A percentile compares a stretch with the other conserved stretches of the same genome.
phyloP scores from a whole-genome alignment of 2,329 filamentous ascomycete species.

The Aspergillus tamarii region DNA sequence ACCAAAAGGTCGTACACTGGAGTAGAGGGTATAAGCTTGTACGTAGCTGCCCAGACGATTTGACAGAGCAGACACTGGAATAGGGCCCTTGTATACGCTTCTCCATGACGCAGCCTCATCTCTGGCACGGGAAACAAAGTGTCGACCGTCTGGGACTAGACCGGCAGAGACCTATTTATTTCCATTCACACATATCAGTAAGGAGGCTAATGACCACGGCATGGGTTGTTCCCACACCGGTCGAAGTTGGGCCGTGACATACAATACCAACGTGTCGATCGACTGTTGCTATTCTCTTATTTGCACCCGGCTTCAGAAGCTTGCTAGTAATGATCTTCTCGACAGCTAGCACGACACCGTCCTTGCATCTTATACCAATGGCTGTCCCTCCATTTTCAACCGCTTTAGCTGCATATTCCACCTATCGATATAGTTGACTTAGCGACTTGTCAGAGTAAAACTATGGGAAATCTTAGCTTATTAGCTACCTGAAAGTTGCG shows the following conservation, averaged over 20 bases:
- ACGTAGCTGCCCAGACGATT: slow-evolving; percentile 94
- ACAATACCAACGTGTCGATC: slow-evolving; percentile 94
- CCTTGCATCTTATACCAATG: slow-evolving; percentile 94
- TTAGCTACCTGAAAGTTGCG: slow-evolving; percentile 87
- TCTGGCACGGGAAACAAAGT: slow-evolving; percentile 91
- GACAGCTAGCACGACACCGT: slow-evolving; percentile 91
- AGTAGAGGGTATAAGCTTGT: slow-evolving; percentile 97
- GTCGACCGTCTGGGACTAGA: slow-evolving; percentile 89
- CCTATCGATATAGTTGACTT: slow-evolving; percentile 46
- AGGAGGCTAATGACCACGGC: not conserved
- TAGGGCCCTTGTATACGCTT: slow-evolving; percentile 90
- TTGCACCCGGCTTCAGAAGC: slow-evolving; percentile 89
- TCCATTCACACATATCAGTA: slow-evolving; percentile 9
- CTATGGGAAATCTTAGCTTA: not conserved
- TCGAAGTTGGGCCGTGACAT: slow-evolving; percentile 46
- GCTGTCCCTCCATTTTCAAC: slow-evolving; percentile 97
- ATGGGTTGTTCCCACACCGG: not conserved
- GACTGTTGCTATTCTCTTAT: slow-evolving; percentile 94
- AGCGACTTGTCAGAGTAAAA: not conserved
- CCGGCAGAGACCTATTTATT: slow-evolving; percentile 79
- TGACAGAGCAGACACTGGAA: slow-evolving; percentile 84
- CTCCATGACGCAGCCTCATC: slow-evolving; percentile 93
- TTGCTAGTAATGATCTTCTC: slow-evolving; percentile 97
- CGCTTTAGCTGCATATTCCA: slow-evolving; percentile 97
- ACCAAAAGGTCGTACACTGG: slow-evolving; percentile 93